Evolutionary conservation across 768 basidiomycete genomes (phyloP), one percentile per base, ranked within the genome.

Genomic region (Trametopsis cervina): DNA sequence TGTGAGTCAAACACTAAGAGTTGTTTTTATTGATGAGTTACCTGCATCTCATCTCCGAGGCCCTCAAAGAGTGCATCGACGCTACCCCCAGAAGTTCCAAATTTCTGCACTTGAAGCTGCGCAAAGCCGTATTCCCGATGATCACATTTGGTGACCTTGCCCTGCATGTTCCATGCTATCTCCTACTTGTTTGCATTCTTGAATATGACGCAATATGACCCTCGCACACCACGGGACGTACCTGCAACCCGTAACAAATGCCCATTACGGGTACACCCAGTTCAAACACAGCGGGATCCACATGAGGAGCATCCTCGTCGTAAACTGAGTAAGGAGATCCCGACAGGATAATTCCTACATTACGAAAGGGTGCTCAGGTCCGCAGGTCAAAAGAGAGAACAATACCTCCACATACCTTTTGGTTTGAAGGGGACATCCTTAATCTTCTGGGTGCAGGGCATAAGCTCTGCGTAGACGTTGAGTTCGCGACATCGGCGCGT

Each of bases 241-340:
- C 92, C 76, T 96, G 92, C 12, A 98, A 75, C 21, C 96, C 96
- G 66, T 97, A 98, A 65, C 96, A 99, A 49, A 98, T 97, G 18
- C 96, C 96, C 12, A 99, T 75, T 43, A 99, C 82, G 2, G 96
- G 95, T 1, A 97, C 83, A 20, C 84, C 90, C 7, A 89, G 76
- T 38, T 84, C 78, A 58, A 91, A 98, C 9, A 98, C 82, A 13
- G 77, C 85, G 15, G 92, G 89, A 67, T 99, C 95, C 25, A 91
- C 93, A 53, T 93, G 92, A 20, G 96, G 95, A 4, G 96, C 84
- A 54, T 82, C 94, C 23, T 77, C 66, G 54, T 94, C 96, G 66
- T 97, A 98, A 17, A 98, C 96, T 25, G 95, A 98, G 69, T 95
- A 98, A 0, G 96, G 96, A 1, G 96, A 97, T 37, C 96, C 96